Evolutionary conservation across 768 basidiomycete species (phyloP).

Genomic region (Lyophyllum atratum): DNA sequence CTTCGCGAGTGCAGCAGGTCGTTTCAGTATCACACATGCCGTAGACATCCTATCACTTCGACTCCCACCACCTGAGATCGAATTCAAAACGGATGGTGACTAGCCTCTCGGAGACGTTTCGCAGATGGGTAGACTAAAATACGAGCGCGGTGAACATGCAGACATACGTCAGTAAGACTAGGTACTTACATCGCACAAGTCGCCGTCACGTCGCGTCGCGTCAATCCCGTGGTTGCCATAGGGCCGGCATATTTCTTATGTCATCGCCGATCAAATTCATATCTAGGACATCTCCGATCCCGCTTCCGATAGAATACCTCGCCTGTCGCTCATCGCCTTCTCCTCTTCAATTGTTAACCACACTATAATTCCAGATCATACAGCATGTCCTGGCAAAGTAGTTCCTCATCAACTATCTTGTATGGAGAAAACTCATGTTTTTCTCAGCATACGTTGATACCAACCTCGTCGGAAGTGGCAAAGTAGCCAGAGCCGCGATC

Average conservation of each 20-base stretch:
- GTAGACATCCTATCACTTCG: too few species aligned
- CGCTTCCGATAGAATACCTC: conserved; percentile 7
- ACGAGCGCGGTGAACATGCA: too few species aligned
- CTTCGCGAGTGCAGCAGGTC: too few species aligned
- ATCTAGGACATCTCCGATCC: conserved; percentile 16
- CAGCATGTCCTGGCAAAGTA: conserved; percentile 77
- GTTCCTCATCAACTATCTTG: not conserved
- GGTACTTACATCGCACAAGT: too few species aligned
- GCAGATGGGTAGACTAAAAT: too few species aligned
- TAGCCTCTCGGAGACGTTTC: too few species aligned
- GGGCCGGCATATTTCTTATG: conserved; percentile 4
- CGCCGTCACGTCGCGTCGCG: not conserved
- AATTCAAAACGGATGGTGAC: too few species aligned
- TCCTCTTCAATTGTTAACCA: conserved; percentile 6
- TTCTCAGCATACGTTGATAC: conserved; percentile 76
- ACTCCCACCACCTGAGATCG: too few species aligned
- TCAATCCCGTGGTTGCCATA: not conserved
- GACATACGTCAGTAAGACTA: too few species aligned
- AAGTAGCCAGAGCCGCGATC: conserved; percentile 77
- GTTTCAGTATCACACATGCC: too few species aligned
- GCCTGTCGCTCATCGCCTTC: not conserved
- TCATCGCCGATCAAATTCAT: conserved; percentile 14
- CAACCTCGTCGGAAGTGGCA: conserved; percentile 74
- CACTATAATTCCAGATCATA: conserved; percentile 8
- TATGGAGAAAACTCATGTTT: not conserved